A percentile compares a stretch with the other conserved stretches of the same genome.
These are phyloP conservation scores for Santalum album DNA, from an alignment of 164 flowering plant species.

Conservation along the genomic window DNA sequence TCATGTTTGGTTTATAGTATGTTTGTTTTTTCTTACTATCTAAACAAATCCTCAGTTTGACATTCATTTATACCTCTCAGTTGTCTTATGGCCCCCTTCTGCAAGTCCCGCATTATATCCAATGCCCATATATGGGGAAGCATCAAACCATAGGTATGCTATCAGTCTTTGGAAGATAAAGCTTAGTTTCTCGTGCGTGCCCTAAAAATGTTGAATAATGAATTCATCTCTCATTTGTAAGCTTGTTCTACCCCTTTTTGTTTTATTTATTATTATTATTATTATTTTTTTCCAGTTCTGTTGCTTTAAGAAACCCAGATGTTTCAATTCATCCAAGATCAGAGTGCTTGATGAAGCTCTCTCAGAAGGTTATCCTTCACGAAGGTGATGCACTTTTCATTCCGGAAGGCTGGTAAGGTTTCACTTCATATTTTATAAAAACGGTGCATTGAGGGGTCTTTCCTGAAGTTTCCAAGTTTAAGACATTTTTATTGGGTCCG, in stretches of 20 bases:
- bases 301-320: slow-evolving; percentile 62
- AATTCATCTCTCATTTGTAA: neutral
- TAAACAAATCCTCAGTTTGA: neutral
- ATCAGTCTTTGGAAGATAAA: neutral
- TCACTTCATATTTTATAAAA: neutral
- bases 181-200: neutral
- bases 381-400: slow-evolving; percentile 95
- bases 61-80: slow-evolving; percentile 28
- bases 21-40: neutral
- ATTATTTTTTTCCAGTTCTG: slow-evolving; percentile 43
- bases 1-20: neutral
- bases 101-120: slow-evolving; percentile 71
- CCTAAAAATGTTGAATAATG: neutral
- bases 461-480: neutral
- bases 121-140: slow-evolving; percentile 82
- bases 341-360: slow-evolving; percentile 31
- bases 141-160: slow-evolving; percentile 93
- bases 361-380: slow-evolving; percentile 68
- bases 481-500: no score
- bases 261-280: slow-evolving; percentile 2
- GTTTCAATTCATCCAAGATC: slow-evolving; percentile 70
- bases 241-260: no score
- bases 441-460: neutral
- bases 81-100: slow-evolving; percentile 93
- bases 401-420: slow-evolving; percentile 95